Evolutionary conservation across 2,329 filamentous ascomycete species (phyloP).

Genomic region (Fusarium mexicanum): DNA sequence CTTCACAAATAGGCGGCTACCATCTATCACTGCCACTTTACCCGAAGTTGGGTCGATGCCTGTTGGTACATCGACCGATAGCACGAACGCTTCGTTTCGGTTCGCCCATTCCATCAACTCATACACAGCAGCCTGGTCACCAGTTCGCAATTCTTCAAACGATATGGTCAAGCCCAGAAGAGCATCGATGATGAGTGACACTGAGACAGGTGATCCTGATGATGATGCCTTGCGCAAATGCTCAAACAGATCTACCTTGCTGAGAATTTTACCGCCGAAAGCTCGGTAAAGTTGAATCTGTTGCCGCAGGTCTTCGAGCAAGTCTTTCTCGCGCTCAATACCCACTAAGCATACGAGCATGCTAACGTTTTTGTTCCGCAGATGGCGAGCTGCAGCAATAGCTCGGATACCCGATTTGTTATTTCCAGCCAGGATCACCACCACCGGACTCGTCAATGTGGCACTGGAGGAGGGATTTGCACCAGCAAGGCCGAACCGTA

Average conservation of each 20-base stretch:
- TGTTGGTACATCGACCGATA: slow-evolving; percentile 91
- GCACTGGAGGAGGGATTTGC: slow-evolving; percentile 47
- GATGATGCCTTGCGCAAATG: slow-evolving; percentile 60
- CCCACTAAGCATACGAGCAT: slow-evolving; percentile 87
- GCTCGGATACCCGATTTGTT: slow-evolving; percentile 88
- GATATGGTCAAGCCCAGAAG: slow-evolving; percentile 86
- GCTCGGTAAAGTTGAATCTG: slow-evolving; percentile 87
- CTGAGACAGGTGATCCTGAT: slow-evolving; percentile 59
- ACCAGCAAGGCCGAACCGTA: slow-evolving; percentile 58
- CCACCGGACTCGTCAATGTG: slow-evolving; percentile 50
- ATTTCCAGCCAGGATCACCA: slow-evolving; percentile 91
- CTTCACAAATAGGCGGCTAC: slow-evolving; percentile 80
- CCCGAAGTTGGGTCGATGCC: slow-evolving; percentile 85
- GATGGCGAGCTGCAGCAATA: slow-evolving; percentile 84
- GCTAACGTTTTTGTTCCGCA: slow-evolving; percentile 83
- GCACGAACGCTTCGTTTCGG: slow-evolving; percentile 80
- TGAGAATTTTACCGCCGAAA: slow-evolving; percentile 78
- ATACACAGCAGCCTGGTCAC: slow-evolving; percentile 84
- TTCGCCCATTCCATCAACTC: slow-evolving; percentile 96
- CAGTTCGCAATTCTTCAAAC: slow-evolving; percentile 86
- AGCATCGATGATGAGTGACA: slow-evolving; percentile 88
- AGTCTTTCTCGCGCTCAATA: slow-evolving; percentile 81
- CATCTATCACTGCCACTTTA: slow-evolving; percentile 73
- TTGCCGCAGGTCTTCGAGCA: slow-evolving; percentile 81
- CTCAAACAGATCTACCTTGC: slow-evolving; percentile 70